These are phyloP conservation scores for Skeletonema menzelii DNA, from an alignment of 108 stramenopile genomes.

Conservation along the genomic window DNA sequence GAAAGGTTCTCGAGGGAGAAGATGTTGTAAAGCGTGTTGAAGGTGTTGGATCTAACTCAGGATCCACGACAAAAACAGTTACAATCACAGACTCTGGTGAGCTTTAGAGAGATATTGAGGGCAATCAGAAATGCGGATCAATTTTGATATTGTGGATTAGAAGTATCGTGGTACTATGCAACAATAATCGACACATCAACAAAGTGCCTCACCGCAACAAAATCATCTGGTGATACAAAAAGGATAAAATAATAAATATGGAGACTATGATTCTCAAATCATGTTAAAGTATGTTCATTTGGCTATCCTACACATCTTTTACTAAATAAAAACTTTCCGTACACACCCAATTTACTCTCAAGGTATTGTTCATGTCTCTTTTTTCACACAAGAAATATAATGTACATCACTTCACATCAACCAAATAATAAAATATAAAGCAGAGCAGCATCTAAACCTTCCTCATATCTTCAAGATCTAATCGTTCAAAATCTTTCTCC, in stretches of 20 bases:
- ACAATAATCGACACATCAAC: background rate
- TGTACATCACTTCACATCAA: background rate
- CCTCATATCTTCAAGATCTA: conserved; percentile 49
- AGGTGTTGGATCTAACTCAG: conserved; percentile 74
- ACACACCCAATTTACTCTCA: background rate
- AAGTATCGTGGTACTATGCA: background rate
- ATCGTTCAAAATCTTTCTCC: conserved; percentile 41
- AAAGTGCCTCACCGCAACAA: background rate
- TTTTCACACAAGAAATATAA: background rate
- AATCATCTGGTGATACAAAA: background rate
- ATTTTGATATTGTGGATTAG: background rate
- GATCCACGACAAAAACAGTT: conserved; percentile 68
- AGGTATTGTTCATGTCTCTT: background rate
- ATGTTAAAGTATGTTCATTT: background rate
- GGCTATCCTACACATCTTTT: background rate
- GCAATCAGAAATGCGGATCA: background rate
- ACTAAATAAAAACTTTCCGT: background rate
- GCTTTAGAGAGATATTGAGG: conserved; percentile 39
- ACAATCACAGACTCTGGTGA: conserved; percentile 93
- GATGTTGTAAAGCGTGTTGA: conserved; percentile 90
- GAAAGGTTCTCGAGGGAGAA: conserved; percentile 94
- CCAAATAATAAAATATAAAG: background rate
- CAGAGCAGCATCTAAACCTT: conserved; percentile 3
- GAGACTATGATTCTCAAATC: background rate
- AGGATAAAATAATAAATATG: background rate